These are phyloP conservation scores for Aspergillus incahuasiensis DNA, from an alignment of 495 filamentous ascomycete species.

Conservation along the genomic window DNA sequence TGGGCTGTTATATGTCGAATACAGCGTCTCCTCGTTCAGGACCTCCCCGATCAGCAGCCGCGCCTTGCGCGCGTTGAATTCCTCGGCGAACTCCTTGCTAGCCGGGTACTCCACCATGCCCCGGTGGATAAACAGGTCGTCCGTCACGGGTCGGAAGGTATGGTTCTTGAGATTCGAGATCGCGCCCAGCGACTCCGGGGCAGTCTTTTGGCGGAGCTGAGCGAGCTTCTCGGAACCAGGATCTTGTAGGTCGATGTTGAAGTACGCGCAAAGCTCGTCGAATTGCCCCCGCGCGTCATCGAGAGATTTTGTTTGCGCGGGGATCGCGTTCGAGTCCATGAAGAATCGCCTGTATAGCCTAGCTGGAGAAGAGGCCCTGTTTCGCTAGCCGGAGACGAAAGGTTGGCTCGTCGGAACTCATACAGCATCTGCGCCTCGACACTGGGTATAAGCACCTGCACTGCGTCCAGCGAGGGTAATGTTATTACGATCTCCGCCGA, in stretches of 20 bases:
- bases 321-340: background rate
- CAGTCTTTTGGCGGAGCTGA: background rate
- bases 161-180: background rate
- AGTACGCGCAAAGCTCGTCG: background rate
- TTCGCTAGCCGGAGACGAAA: too few relatives aligned
- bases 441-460: background rate
- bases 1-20: background rate
- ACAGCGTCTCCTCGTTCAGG: background rate
- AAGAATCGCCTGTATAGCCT: background rate
- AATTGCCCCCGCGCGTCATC: background rate
- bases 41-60: background rate
- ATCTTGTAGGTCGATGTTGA: background rate
- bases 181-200: background rate
- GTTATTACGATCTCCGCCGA: background rate
- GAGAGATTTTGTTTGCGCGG: background rate
- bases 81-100: background rate
- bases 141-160: background rate
- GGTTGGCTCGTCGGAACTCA: background rate
- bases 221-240: background rate
- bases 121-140: background rate
- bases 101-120: background rate
- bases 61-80: background rate
- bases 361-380: too few relatives aligned
- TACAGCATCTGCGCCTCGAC: background rate
- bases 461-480: background rate